Percentiles rank a stretch among this genome's conserved stretches.
These are phyloP conservation scores for Amanita rimosa DNA, from an alignment of 768 basidiomycete species.

Conservation along the genomic window DNA sequence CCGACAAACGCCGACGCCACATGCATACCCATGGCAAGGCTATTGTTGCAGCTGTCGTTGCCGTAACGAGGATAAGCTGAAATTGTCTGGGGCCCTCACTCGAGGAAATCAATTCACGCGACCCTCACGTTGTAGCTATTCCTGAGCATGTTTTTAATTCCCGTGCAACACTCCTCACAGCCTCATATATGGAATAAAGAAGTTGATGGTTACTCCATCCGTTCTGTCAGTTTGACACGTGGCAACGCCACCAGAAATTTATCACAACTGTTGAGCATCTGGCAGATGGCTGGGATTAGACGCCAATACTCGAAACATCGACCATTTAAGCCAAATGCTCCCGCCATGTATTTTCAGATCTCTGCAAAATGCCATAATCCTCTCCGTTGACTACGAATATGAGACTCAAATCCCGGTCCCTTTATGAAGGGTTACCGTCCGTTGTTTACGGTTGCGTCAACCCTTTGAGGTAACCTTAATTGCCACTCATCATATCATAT, in stretches of 20 bases:
- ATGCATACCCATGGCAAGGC: neutral
- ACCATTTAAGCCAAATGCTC: no score
- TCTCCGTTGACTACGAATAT: neutral
- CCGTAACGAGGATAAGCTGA: slow-evolving; percentile 4
- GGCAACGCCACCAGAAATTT: neutral
- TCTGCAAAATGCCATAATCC: no score
- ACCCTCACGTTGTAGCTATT: neutral
- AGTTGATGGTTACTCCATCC: neutral
- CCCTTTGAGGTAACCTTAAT: slow-evolving; percentile 22
- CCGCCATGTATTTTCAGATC: no score
- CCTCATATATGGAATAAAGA: neutral
- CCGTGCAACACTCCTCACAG: neutral
- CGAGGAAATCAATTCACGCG: neutral
- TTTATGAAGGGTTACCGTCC: slow-evolving; percentile 11
- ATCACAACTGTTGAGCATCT: no score
- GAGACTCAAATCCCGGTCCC: no score
- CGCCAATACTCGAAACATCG: no score
- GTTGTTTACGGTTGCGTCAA: slow-evolving; percentile 34
- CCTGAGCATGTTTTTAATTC: slow-evolving; percentile 2
- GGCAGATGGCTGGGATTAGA: no score
- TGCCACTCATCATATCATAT: slow-evolving; percentile 15
- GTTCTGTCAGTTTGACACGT: neutral
- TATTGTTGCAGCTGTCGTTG: slow-evolving; percentile 2
- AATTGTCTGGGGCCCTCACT: neutral
- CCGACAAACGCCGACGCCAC: slow-evolving; percentile 6